Percentiles rank a stretch among this genome's conserved stretches.
Evolutionary conservation across 371 early-diverging fungal species (phyloP).

Genomic region (Mortierella sp.): DNA sequence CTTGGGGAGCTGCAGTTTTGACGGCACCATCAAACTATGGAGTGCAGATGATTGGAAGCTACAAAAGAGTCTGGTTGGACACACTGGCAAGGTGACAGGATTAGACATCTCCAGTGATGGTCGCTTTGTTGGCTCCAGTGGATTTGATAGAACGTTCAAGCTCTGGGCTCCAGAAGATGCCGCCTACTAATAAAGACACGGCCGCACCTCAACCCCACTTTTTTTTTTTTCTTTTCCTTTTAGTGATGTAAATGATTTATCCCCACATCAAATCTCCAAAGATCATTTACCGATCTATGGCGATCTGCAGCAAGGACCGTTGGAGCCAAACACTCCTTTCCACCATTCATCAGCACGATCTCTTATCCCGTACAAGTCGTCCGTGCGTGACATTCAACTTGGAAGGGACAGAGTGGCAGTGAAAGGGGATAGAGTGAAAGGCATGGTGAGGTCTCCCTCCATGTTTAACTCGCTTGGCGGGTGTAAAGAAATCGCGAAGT

Average conservation of each 20-base stretch:
- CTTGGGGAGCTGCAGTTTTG: constrained; percentile 80
- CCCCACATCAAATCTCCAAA: constrained; percentile 53
- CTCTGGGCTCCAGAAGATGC: constrained; percentile 72
- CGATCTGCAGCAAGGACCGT: constrained; percentile 51
- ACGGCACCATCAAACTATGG: constrained; percentile 94
- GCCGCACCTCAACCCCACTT: too few relatives aligned
- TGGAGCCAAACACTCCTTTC: constrained; percentile 48
- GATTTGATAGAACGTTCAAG: constrained; percentile 96
- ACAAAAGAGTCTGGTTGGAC: constrained; percentile 86
- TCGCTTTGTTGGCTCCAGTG: constrained; percentile 84
- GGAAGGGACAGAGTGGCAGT: background rate
- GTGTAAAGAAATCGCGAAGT: constrained; percentile 24
- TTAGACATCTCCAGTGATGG: constrained; percentile 87
- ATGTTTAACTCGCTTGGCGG: constrained; percentile 40
- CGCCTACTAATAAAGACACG: constrained; percentile 34
- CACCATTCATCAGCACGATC: constrained; percentile 5
- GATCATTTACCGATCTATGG: constrained; percentile 47
- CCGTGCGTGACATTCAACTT: too few relatives aligned
- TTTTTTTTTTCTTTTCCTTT: constrained; percentile 5
- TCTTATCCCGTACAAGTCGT: background rate
- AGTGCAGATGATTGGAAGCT: constrained; percentile 93
- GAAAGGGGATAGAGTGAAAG: constrained; percentile 40
- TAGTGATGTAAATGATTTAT: constrained; percentile 17
- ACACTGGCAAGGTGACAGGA: constrained; percentile 92
- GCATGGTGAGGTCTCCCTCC: constrained; percentile 48